phyloP scores from a whole-genome alignment of 164 flowering plant genomes.

The Vitis rotundifolia region DNA sequence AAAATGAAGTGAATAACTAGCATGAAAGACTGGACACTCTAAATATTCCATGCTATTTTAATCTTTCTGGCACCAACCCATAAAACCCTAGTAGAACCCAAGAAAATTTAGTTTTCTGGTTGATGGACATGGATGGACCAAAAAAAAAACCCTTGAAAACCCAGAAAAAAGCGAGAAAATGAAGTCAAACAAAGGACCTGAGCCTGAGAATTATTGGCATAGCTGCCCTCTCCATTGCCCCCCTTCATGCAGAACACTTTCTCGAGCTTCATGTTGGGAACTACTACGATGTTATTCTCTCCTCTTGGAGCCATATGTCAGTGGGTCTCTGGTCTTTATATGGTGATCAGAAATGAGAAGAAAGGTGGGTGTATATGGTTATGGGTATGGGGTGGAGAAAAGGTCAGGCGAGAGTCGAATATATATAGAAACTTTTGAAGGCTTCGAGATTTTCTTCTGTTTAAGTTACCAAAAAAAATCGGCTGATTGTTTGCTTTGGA shows the following conservation, averaged over 20 bases:
- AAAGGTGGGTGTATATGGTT: not conserved
- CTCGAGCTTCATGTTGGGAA: constrained; percentile 68
- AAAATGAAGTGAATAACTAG: too few species aligned
- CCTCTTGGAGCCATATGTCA: constrained; percentile 40
- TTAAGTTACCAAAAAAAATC: not conserved
- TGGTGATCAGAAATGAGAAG: not conserved
- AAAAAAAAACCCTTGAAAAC: not conserved
- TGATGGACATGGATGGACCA: too few species aligned
- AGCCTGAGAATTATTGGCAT: constrained; percentile 87
- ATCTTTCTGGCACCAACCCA: too few species aligned
- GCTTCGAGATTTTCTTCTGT: not conserved
- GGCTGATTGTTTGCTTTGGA: too few species aligned
- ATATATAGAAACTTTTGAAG: constrained; percentile 14
- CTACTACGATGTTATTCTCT: constrained; percentile 46
- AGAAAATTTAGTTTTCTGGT: too few species aligned
- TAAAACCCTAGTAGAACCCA: too few species aligned
- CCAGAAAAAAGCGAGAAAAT: not conserved
- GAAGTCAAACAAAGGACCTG: constrained; percentile 44
- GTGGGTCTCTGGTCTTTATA: not conserved
- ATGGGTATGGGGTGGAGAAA: not conserved
- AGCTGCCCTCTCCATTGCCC: constrained; percentile 80
- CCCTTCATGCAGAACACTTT: constrained; percentile 82
- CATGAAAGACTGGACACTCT: too few species aligned
- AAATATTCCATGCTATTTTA: too few species aligned
- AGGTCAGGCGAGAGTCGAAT: not conserved